Conservation (phyloP, 1,284 basidiomycete genomes). For the Athelia sp. region DNA sequence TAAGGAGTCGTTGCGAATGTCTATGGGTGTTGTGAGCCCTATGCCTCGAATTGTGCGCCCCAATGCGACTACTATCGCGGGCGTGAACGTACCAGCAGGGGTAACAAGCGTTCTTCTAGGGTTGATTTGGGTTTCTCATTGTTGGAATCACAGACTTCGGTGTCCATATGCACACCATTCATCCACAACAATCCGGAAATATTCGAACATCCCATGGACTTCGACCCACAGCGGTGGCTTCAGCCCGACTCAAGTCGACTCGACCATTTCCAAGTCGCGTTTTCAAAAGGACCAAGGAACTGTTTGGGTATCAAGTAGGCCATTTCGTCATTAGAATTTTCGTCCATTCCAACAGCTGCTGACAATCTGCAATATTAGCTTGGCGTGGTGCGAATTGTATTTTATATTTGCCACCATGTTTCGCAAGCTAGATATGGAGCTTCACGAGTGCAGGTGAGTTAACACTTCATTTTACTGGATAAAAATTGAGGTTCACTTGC, state of each 20-base stretch:
- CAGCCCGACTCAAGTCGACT: constrained; percentile 17
- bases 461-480: background rate
- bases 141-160: constrained; percentile 9
- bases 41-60: constrained; percentile 27
- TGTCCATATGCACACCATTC: constrained; percentile 19
- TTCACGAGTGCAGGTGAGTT: constrained; percentile 24
- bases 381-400: constrained; percentile 34
- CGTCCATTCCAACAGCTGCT: background rate
- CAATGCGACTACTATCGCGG: constrained; percentile 18
- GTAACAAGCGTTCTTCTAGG: constrained; percentile 14
- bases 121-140: background rate
- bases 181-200: constrained; percentile 19
- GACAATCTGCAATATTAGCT: constrained; percentile 12
- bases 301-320: constrained; percentile 32
- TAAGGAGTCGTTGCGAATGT: constrained; percentile 26
- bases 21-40: constrained; percentile 26
- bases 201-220: constrained; percentile 17
- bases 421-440: constrained; percentile 26
- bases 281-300: constrained; percentile 31
- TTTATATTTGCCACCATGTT: constrained; percentile 30
- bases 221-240: constrained; percentile 28
- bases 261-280: constrained; percentile 27
- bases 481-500: background rate
- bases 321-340: too few species aligned
- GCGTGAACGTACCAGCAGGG: constrained; percentile 21